These are phyloP conservation scores for Chaetomium tenue DNA, from an alignment of 495 filamentous ascomycete species.

Conservation along the genomic window DNA sequence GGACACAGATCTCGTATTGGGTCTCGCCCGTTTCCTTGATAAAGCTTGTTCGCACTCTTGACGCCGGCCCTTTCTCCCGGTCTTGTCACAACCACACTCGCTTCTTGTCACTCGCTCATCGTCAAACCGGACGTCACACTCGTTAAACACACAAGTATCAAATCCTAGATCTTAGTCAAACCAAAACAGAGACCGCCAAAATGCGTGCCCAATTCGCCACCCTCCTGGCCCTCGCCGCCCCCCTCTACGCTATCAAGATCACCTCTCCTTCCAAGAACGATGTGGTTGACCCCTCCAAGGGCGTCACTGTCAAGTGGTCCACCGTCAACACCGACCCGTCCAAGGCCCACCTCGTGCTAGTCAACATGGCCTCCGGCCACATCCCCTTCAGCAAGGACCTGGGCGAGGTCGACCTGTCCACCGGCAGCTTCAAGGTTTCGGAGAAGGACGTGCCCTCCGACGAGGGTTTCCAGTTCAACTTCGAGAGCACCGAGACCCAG, in stretches of 20 bases:
- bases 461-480: conserved; percentile 34
- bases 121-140: conserved; percentile 1
- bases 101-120: conserved; percentile 3
- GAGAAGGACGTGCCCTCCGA: conserved; percentile 25
- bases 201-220: conserved; percentile 31
- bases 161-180: neutral
- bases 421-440: conserved; percentile 24
- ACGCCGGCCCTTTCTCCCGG: neutral
- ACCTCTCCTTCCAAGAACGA: conserved; percentile 31
- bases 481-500: conserved; percentile 27
- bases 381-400: conserved; percentile 33
- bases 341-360: conserved; percentile 32
- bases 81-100: conserved; percentile 3
- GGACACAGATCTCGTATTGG: conserved; percentile 8
- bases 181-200: conserved; percentile 18
- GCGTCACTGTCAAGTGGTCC: conserved; percentile 31
- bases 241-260: conserved; percentile 31
- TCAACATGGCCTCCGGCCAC: conserved; percentile 37
- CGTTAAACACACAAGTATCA: neutral
- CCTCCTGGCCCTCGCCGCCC: conserved; percentile 24
- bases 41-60: neutral
- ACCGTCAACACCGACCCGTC: conserved; percentile 33
- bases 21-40: neutral
- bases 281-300: conserved; percentile 24
- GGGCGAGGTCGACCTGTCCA: conserved; percentile 32